phyloP scores from a whole-genome alignment of 805 yeast species.

The Wickerhamomyces silvicola region DNA sequence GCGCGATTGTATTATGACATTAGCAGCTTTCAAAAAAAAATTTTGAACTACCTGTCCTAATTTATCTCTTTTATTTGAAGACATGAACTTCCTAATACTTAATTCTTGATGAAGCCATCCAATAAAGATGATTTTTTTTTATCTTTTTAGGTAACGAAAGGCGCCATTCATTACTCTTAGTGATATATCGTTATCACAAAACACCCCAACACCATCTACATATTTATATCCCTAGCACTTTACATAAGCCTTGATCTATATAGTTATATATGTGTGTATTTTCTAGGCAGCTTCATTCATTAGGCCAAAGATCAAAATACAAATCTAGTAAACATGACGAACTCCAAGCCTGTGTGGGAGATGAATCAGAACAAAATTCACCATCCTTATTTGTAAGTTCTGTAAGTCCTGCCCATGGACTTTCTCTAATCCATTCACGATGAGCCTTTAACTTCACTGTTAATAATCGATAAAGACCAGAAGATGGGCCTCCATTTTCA shows the following conservation, averaged over 20 bases:
- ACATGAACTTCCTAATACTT: too few species aligned
- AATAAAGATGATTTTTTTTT: too few species aligned
- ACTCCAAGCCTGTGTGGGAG: constrained; percentile 98
- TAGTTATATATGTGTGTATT: too few species aligned
- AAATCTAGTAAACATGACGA: constrained; percentile 78
- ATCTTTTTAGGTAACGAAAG: too few species aligned
- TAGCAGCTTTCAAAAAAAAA: constrained; percentile 60
- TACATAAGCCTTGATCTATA: too few species aligned
- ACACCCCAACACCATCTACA: constrained; percentile 34
- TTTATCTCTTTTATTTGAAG: constrained; percentile 16
- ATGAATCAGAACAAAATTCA: constrained; percentile 71
- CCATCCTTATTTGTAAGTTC: constrained; percentile 91
- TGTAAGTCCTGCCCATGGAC: constrained; percentile 90
- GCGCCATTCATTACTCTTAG: too few species aligned
- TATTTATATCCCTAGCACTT: constrained; percentile 2
- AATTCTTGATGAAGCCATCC: too few species aligned
- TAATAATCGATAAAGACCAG: constrained; percentile 50
- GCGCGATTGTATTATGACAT: constrained; percentile 47
- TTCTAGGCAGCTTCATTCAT: too few species aligned
- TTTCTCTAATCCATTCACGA: constrained; percentile 60
- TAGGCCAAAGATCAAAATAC: constrained; percentile 53
- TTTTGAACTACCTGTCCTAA: constrained; percentile 29
- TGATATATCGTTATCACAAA: constrained; percentile 53
- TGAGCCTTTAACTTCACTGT: constrained; percentile 59
- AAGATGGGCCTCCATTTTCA: constrained; percentile 33